A percentile compares a stretch with the other conserved stretches of the same genome.
These are phyloP conservation scores for Tetrahymena malaccensis DNA, from an alignment of 73 alveolate genomes.

Conservation along the genomic window DNA sequence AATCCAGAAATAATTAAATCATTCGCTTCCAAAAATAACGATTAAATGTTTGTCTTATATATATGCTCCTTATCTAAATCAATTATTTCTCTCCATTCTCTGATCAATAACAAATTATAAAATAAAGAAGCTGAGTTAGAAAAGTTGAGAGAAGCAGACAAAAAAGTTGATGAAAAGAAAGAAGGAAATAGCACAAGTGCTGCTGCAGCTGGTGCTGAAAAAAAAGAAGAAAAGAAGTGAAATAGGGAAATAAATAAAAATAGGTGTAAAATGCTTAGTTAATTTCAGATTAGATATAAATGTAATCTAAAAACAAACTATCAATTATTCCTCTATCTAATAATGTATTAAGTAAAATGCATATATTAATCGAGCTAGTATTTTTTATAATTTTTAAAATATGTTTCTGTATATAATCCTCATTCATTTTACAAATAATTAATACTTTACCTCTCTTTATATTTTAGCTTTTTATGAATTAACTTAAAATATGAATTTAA, in stretches of 20 bases:
- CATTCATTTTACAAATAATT: too few species aligned
- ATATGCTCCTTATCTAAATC: slow-evolving; percentile 54
- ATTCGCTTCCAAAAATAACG: slow-evolving; percentile 64
- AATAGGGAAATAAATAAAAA: neutral
- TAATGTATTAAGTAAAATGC: too few species aligned
- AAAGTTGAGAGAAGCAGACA: slow-evolving; percentile 32
- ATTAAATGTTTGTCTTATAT: slow-evolving; percentile 62
- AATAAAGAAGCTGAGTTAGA: slow-evolving; percentile 47
- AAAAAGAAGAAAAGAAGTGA: neutral
- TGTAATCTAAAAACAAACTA: too few species aligned
- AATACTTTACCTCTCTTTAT: neutral
- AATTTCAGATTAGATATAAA: neutral
- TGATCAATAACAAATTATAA: slow-evolving; percentile 60
- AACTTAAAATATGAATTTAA: too few species aligned
- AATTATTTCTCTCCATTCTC: slow-evolving; percentile 59
- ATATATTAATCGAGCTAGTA: too few species aligned
- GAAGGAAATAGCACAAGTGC: neutral
- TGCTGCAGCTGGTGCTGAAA: neutral
- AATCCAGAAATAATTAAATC: slow-evolving; percentile 39
- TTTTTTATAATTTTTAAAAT: too few species aligned
- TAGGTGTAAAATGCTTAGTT: neutral
- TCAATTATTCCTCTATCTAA: too few species aligned
- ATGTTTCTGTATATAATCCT: too few species aligned
- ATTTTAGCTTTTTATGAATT: too few species aligned
- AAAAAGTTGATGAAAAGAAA: slow-evolving; percentile 41